Evolutionary conservation across 2,329 filamentous ascomycete species (phyloP).

Genomic region (Exophiala bonariae): DNA sequence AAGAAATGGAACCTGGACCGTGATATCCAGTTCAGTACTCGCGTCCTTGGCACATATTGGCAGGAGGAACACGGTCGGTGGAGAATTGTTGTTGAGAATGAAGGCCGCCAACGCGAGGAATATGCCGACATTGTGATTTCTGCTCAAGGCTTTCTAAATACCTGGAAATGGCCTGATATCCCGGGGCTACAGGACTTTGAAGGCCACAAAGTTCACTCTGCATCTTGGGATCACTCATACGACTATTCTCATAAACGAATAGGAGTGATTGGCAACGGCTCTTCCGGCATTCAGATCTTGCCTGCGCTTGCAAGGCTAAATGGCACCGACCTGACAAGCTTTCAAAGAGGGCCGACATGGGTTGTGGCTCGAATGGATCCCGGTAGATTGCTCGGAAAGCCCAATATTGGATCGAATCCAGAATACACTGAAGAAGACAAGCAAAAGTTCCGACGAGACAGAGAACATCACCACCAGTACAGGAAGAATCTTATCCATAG

Average conservation of each 20-base stretch:
- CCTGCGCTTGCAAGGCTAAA: slow-evolving; percentile 21
- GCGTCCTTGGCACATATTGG: slow-evolving; percentile 40
- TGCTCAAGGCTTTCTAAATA: slow-evolving; percentile 26
- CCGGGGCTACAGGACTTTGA: slow-evolving; percentile 27
- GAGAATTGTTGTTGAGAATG: slow-evolving; percentile 33
- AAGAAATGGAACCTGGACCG: slow-evolving; percentile 40
- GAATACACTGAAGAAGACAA: slow-evolving; percentile 28
- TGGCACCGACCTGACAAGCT: slow-evolving; percentile 30
- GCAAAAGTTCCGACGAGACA: slow-evolving; percentile 22
- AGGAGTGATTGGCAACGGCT: slow-evolving; percentile 32
- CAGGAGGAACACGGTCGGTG: slow-evolving; percentile 36
- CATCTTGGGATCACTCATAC: slow-evolving; percentile 27
- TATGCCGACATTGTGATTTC: slow-evolving; percentile 38
- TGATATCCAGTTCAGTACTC: slow-evolving; percentile 38
- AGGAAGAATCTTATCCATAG: slow-evolving; percentile 20
- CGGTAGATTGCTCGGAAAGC: neutral
- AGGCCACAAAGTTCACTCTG: slow-evolving; percentile 28
- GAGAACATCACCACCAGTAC: slow-evolving; percentile 20
- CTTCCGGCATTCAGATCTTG: slow-evolving; percentile 40
- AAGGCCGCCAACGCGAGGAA: slow-evolving; percentile 27
- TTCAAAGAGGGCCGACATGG: slow-evolving; percentile 34
- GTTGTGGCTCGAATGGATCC: slow-evolving; percentile 24
- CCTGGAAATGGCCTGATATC: slow-evolving; percentile 32
- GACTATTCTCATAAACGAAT: slow-evolving; percentile 28
- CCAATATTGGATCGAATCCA: slow-evolving; percentile 28